Conservation (phyloP, 2,329 filamentous ascomycete genomes). For the Huntiella bhutanensis region DNA sequence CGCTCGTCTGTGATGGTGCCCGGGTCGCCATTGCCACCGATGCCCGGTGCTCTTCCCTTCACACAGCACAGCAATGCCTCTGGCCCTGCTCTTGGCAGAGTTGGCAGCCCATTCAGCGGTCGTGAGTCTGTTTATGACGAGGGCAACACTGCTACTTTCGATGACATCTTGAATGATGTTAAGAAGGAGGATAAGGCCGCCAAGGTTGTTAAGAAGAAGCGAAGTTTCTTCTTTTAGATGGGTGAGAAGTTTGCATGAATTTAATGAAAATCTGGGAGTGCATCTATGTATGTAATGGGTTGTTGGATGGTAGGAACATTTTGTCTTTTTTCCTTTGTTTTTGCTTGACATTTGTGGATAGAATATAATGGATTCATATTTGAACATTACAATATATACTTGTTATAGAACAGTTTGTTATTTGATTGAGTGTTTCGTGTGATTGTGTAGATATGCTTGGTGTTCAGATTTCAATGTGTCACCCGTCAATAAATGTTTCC, state of each 20-base stretch:
- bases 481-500: too few relatives aligned
- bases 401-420: not conserved
- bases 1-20: not conserved
- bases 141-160: slow-evolving; percentile 24
- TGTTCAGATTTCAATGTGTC: not conserved
- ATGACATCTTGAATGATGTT: slow-evolving; percentile 26
- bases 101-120: slow-evolving; percentile 17
- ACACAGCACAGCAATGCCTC: slow-evolving; percentile 6
- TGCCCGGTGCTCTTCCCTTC: slow-evolving; percentile 5
- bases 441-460: not conserved
- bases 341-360: not conserved
- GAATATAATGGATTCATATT: not conserved
- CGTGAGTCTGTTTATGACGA: slow-evolving; percentile 15
- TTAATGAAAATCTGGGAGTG: not conserved
- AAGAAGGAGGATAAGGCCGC: slow-evolving; percentile 15
- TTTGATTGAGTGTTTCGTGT: not conserved
- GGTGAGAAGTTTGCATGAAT: not conserved
- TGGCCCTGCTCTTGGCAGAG: slow-evolving; percentile 7
- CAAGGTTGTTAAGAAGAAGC: slow-evolving; percentile 21
- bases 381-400: not conserved
- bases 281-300: too few relatives aligned
- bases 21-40: slow-evolving; percentile 2
- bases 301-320: too few relatives aligned
- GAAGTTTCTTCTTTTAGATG: slow-evolving; percentile 20
- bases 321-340: not conserved